Evolutionary conservation across 257 asterid genomes (phyloP).

Genomic region (Plantago major): DNA sequence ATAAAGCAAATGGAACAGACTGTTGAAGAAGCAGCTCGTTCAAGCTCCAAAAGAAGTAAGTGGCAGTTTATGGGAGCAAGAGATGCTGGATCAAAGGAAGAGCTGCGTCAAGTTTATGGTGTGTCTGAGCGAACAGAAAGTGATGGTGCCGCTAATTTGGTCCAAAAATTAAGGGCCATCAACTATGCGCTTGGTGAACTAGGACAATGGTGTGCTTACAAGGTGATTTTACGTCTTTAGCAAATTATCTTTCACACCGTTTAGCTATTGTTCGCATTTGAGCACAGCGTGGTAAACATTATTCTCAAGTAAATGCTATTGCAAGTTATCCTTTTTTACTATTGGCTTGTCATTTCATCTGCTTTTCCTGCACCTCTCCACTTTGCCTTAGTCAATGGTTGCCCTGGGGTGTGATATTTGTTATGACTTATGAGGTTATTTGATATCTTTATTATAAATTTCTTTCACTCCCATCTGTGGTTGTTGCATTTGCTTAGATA

Average conservation of each 20-base stretch:
- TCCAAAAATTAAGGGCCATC: constrained; percentile 94
- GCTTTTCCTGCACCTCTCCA: constrained; percentile 2
- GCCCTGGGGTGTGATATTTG: too few species aligned
- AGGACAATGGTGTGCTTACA: constrained; percentile 99
- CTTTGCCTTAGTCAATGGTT: neutral
- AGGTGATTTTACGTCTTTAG: constrained; percentile 40
- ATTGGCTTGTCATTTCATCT: constrained; percentile 3
- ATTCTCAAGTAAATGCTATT: constrained; percentile 7
- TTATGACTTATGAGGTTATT: too few species aligned
- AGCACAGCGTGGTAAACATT: neutral
- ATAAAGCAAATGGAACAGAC: constrained; percentile 89
- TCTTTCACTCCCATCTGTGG: too few species aligned
- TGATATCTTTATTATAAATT: too few species aligned
- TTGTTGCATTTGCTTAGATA: too few species aligned
- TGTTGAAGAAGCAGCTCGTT: constrained; percentile 90
- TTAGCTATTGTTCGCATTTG: neutral
- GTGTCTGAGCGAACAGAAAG: constrained; percentile 98
- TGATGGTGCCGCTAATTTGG: constrained; percentile 96
- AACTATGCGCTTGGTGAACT: constrained; percentile 97
- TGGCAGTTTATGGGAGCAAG: constrained; percentile 99
- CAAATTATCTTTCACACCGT: constrained; percentile 1
- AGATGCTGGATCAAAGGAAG: constrained; percentile 98
- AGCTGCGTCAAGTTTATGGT: constrained; percentile 91
- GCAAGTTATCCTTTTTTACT: constrained; percentile 1
- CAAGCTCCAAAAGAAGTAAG: constrained; percentile 91